Conservation (phyloP, 1,284 basidiomycete genomes). For the Ceratobasidium sp. region DNA sequence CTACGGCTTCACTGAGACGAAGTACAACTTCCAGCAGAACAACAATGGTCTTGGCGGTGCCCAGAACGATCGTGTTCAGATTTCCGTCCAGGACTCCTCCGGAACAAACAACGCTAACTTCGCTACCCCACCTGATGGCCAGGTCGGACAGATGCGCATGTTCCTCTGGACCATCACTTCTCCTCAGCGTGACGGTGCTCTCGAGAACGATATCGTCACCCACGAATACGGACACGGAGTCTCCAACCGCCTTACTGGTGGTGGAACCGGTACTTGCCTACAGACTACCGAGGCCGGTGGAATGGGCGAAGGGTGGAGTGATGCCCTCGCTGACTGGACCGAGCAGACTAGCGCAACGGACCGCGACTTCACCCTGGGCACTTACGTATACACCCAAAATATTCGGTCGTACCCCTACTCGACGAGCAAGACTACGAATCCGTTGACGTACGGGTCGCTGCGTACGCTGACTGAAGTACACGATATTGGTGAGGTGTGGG, state of each 20-base stretch:
- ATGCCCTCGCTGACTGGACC: conserved; percentile 27
- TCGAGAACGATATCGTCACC: conserved; percentile 40
- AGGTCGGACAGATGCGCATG: conserved; percentile 40
- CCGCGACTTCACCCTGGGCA: conserved; percentile 40
- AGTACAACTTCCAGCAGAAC: conserved; percentile 49
- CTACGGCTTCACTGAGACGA: conserved; percentile 47
- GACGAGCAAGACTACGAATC: conserved; percentile 25
- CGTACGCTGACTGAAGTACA: conserved; percentile 29
- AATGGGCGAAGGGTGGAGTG: conserved; percentile 46
- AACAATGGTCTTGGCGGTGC: conserved; percentile 47
- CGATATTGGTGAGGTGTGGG: conserved; percentile 47
- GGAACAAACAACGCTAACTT: conserved; percentile 47
- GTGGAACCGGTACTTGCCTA: conserved; percentile 41
- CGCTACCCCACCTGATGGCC: conserved; percentile 40
- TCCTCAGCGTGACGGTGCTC: conserved; percentile 42
- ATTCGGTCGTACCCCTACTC: conserved; percentile 41
- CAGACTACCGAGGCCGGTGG: conserved; percentile 43
- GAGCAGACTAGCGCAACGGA: conserved; percentile 12
- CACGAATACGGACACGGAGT: conserved; percentile 45
- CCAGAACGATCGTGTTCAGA: conserved; percentile 42
- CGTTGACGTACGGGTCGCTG: conserved; percentile 5
- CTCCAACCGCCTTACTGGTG: conserved; percentile 41
- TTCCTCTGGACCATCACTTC: conserved; percentile 35
- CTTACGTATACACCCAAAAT: conserved; percentile 2
- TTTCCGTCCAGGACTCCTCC: conserved; percentile 44